Evolutionary conservation across 495 filamentous ascomycete genomes (phyloP).

Genomic region (Neurospora sp.): DNA sequence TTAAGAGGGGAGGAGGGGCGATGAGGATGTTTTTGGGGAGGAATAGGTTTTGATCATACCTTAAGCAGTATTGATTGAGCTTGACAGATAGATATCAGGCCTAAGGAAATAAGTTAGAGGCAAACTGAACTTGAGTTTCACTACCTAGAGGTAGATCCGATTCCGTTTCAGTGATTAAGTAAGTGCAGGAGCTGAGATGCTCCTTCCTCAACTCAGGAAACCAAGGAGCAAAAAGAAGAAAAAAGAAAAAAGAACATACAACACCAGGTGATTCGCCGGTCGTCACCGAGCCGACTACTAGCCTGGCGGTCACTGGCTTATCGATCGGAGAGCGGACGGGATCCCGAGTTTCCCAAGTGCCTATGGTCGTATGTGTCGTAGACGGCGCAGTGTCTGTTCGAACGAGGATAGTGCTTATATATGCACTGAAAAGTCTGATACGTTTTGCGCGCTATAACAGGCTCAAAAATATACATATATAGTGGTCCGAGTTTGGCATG

Average conservation of each 20-base stretch:
- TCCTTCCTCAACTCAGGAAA: background rate
- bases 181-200: background rate
- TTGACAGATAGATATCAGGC: background rate
- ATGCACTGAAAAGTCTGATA: background rate
- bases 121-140: background rate
- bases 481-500: background rate
- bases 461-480: background rate
- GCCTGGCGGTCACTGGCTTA: constrained; percentile 14
- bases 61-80: background rate
- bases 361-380: background rate
- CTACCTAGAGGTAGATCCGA: background rate
- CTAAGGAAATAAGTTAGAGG: background rate
- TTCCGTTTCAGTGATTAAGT: background rate
- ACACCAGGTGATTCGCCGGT: background rate
- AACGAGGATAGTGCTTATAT: background rate
- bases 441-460: background rate
- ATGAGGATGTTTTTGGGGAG: constrained; percentile 12
- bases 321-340: constrained; percentile 44
- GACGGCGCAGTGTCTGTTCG: background rate
- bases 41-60: background rate
- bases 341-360: constrained; percentile 33
- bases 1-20: background rate
- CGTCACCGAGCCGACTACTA: background rate
- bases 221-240: no score
- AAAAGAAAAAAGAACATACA: background rate